phyloP scores from a whole-genome alignment of 2,329 filamentous ascomycete genomes.

The Pestalotiopsis sp. region DNA sequence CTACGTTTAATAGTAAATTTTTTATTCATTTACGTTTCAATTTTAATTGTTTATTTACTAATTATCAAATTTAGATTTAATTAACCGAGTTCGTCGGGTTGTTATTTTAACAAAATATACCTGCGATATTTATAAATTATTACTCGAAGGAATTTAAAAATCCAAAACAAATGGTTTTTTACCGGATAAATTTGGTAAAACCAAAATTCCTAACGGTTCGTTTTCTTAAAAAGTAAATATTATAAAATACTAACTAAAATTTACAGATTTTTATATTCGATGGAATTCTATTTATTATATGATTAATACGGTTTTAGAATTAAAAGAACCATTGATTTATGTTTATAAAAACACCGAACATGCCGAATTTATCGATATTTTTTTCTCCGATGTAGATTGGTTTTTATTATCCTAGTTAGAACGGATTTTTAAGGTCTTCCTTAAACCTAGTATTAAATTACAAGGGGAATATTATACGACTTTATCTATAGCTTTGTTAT shows the following conservation, averaged over 20 bases:
- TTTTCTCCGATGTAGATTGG: not conserved
- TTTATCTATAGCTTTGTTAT: not conserved
- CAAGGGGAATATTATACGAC: not conserved
- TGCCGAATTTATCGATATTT: not conserved
- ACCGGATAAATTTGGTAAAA: no score
- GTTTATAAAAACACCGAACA: not conserved
- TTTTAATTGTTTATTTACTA: not conserved
- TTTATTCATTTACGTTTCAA: no score
- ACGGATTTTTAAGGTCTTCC: not conserved
- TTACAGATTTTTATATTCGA: not conserved
- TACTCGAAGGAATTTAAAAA: no score
- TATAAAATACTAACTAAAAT: no score
- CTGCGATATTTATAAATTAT: no score
- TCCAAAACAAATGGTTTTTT: no score
- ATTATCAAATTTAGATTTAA: not conserved
- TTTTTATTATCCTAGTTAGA: not conserved
- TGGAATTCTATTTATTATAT: slow-evolving; percentile 1
- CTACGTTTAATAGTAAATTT: no score
- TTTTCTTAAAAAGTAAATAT: no score
- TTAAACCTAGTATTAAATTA: not conserved
- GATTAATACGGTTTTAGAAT: not conserved
- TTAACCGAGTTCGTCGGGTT: not conserved
- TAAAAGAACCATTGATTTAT: not conserved
- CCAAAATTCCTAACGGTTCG: no score
- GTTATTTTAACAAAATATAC: not conserved